Percentiles rank a stretch among this genome's conserved stretches.
These are phyloP conservation scores for Anthracocystis panici-leucophaei DNA, from an alignment of 1,284 basidiomycete genomes.

Conservation along the genomic window DNA sequence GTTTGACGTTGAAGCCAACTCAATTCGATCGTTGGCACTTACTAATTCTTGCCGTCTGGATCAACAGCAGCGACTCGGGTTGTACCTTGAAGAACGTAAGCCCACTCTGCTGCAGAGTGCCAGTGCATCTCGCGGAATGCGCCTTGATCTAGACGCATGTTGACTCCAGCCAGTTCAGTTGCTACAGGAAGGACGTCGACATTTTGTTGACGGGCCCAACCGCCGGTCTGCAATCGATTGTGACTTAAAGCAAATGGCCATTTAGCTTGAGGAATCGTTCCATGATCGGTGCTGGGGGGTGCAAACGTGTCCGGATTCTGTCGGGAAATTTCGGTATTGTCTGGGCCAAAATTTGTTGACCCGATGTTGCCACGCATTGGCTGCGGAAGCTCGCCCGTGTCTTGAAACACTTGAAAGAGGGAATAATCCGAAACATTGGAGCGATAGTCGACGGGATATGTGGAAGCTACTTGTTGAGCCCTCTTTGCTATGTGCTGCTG, in stretches of 20 bases:
- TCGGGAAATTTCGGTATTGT: slow-evolving; percentile 12
- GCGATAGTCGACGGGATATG: no score
- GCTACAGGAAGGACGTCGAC: slow-evolving; percentile 12
- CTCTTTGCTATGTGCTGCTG: no score
- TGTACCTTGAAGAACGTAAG: slow-evolving; percentile 61
- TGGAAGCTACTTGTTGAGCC: no score
- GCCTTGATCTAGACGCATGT: slow-evolving; percentile 13
- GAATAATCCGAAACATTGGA: no score
- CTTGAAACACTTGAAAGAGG: no score
- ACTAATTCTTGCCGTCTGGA: slow-evolving; percentile 75
- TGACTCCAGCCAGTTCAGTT: slow-evolving; percentile 4
- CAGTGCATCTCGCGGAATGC: slow-evolving; percentile 31
- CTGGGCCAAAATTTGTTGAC: slow-evolving; percentile 8
- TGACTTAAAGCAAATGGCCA: slow-evolving; percentile 17
- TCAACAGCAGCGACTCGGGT: slow-evolving; percentile 75
- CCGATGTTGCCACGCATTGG: slow-evolving; percentile 20
- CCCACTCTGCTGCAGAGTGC: slow-evolving; percentile 45
- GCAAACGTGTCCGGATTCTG: slow-evolving; percentile 17
- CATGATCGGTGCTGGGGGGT: slow-evolving; percentile 10
- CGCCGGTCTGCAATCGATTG: slow-evolving; percentile 6
- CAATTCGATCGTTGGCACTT: no score
- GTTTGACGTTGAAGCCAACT: no score
- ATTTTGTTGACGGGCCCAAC: slow-evolving; percentile 21
- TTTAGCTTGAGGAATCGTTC: slow-evolving; percentile 16
- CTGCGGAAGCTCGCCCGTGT: slow-evolving; percentile 3